Conservation (phyloP, 2,329 filamentous ascomycete species). For the Calonectria hawksworthii region DNA sequence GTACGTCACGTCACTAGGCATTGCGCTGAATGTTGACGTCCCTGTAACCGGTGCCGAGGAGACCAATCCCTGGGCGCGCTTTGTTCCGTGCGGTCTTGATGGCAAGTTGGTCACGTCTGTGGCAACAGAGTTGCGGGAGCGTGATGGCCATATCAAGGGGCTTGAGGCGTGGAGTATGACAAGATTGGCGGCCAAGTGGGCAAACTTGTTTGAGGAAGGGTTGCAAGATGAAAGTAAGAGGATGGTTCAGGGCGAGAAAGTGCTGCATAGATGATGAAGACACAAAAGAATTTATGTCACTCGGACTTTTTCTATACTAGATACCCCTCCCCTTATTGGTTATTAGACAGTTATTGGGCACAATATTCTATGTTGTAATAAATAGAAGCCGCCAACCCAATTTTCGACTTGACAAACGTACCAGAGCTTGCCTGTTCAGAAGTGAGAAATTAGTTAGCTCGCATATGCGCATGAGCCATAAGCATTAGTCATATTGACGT, state of each 20-base stretch:
- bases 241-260: slow-evolving; percentile 33
- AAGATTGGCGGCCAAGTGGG: slow-evolving; percentile 50
- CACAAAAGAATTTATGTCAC: not conserved
- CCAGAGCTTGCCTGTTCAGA: not conserved
- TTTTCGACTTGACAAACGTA: not conserved
- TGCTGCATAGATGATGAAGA: not conserved
- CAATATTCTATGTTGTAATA: not conserved
- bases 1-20: slow-evolving; percentile 86
- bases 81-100: slow-evolving; percentile 90
- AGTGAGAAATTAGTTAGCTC: not conserved
- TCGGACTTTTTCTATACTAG: not conserved
- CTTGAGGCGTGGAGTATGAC: slow-evolving; percentile 45
- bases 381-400: not conserved
- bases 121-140: slow-evolving; percentile 60
- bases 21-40: slow-evolving; percentile 83
- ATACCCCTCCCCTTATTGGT: not conserved
- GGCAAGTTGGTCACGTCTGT: slow-evolving; percentile 86
- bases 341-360: not conserved
- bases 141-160: slow-evolving; percentile 24
- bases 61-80: slow-evolving; percentile 73
- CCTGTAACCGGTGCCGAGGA: slow-evolving; percentile 59
- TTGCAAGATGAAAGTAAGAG: slow-evolving; percentile 46
- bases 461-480: not conserved
- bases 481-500: not conserved
- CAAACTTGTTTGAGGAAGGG: slow-evolving; percentile 51